These are phyloP conservation scores for Gentiana straminea DNA, from an alignment of 257 asterid species.

Conservation along the genomic window DNA sequence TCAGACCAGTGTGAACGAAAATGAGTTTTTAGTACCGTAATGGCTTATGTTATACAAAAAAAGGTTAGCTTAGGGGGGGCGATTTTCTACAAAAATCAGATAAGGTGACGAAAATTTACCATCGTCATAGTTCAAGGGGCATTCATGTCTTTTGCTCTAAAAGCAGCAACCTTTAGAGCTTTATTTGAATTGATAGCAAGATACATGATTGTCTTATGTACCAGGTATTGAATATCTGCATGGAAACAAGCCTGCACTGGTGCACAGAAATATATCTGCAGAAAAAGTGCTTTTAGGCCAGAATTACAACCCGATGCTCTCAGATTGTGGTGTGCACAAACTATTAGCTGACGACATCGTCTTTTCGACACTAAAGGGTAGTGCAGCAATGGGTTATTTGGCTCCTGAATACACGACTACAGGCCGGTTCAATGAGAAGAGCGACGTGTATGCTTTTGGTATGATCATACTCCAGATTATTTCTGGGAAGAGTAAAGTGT, in stretches of 20 bases:
- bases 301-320: conserved; percentile 64
- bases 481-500: conserved; percentile 63
- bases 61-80: no score
- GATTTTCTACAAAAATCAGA: no score
- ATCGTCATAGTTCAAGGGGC: no score
- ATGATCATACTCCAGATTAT: conserved; percentile 87
- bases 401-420: conserved; percentile 95
- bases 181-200: no score
- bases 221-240: conserved; percentile 80
- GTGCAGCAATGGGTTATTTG: conserved; percentile 95
- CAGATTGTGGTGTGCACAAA: conserved; percentile 76
- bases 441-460: conserved; percentile 86
- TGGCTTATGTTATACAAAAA: no score
- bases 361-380: conserved; percentile 72
- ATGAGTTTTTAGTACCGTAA: no score
- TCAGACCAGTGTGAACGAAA: no score
- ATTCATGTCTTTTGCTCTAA: no score
- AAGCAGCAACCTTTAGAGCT: no score
- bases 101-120: no score
- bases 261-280: conserved; percentile 81
- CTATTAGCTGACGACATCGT: conserved; percentile 80
- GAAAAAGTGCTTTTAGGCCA: conserved; percentile 80
- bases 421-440: conserved; percentile 79
- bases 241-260: conserved; percentile 45
- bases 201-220: background rate